These are phyloP conservation scores for Terfezia boudieri DNA, from an alignment of 495 filamentous ascomycete genomes.

Conservation along the genomic window DNA sequence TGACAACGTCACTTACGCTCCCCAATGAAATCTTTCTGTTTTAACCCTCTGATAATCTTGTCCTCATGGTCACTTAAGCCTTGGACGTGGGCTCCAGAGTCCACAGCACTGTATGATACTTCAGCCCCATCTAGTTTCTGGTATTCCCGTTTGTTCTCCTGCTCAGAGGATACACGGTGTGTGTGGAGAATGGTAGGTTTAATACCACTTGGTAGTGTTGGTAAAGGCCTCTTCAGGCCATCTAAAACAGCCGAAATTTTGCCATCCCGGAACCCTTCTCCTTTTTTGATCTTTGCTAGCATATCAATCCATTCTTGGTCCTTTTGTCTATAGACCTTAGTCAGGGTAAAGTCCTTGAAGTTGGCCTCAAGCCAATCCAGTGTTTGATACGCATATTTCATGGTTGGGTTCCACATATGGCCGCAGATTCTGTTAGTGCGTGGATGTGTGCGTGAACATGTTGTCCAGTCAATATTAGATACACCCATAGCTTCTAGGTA, in stretches of 20 bases:
- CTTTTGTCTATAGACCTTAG: slow-evolving; percentile 11
- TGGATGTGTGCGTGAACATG: slow-evolving; percentile 1
- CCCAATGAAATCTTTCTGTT: too few relatives aligned
- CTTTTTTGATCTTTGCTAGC: slow-evolving; percentile 10
- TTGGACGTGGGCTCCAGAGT: slow-evolving; percentile 1
- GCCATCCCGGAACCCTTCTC: background rate
- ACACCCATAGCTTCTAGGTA: too few relatives aligned
- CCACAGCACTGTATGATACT: slow-evolving; percentile 5
- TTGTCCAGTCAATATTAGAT: background rate
- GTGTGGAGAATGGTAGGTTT: slow-evolving; percentile 13
- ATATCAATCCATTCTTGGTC: slow-evolving; percentile 9
- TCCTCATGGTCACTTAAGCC: too few relatives aligned
- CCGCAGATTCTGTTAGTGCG: background rate
- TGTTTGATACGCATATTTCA: slow-evolving; percentile 16
- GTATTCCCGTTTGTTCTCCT: slow-evolving; percentile 10
- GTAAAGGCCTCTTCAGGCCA: slow-evolving; percentile 2
- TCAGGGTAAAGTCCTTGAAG: slow-evolving; percentile 5
- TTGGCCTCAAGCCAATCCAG: slow-evolving; percentile 8
- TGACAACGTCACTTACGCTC: too few relatives aligned
- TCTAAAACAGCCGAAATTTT: background rate
- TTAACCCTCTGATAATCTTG: too few relatives aligned
- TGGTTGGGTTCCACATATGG: slow-evolving; percentile 14
- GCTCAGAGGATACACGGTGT: slow-evolving; percentile 2
- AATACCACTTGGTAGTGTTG: slow-evolving; percentile 1
- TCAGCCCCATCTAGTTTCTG: background rate